Evolutionary conservation across 768 basidiomycete genomes (phyloP), one percentile per base, ranked within the genome.

Genomic region (Asterophora parasitica): DNA sequence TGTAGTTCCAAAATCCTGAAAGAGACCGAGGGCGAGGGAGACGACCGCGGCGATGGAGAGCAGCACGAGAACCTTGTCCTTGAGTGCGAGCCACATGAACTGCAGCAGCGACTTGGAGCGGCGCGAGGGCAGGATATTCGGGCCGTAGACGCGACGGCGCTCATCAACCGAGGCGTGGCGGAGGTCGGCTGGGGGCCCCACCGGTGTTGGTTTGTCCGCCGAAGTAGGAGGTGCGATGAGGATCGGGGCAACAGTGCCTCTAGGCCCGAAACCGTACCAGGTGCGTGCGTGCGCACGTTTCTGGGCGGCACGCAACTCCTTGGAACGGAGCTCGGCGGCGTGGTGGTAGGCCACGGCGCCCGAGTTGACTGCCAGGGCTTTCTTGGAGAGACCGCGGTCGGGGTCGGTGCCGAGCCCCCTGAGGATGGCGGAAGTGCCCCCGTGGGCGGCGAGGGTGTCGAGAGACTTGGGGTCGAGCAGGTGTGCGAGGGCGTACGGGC

Each of bases 21-120:
- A 96, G 23, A 99, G 69, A 15, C 96, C 96, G 11, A 98, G 80
- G 10, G 92, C 93, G 37, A 99, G 74, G 12, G 96, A 96, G 33
- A 99, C 77, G 32, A 90, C 81, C 3, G 96, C 96, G 39, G 95
- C 92, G 59, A 98, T 80, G 13, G 89, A 91, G 32, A 98, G 77
- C 42, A 99, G 63, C 51, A 98, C 79, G 65, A 94, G 69, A 54
- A 94, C 89, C 69, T 92, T 94, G 67, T 95, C 92, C 64, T 91
- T 87, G 58, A 92, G 66, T 1, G 92, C 90, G 35, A 82, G 65
- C 83, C 83, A 91, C 87, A 92, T 92, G 23, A 94, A 72, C 50
- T 73, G 71, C 20, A 91, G 69, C 36, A 95, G 67, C 4, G 77
- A 74, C 61, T 90, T 92, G 48, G 75, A 77, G 17, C 74, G 68